These are phyloP conservation scores for Coemansia sp. DNA, from an alignment of 192 early-diverging fungal genomes.

Conservation along the genomic window DNA sequence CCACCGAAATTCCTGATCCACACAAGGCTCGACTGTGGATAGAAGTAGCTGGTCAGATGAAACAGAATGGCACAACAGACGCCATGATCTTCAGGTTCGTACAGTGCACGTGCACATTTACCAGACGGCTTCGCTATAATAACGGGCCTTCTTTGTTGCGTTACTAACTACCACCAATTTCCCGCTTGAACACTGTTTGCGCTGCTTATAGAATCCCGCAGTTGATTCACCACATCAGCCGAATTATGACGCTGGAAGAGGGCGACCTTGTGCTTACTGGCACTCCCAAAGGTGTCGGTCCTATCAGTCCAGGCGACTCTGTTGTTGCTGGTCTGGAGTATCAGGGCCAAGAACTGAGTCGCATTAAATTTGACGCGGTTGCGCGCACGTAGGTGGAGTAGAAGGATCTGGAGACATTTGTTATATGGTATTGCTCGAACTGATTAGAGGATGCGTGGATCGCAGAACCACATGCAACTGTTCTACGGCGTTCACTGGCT, in stretches of 20 bases:
- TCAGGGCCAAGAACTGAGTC: conserved; percentile 41
- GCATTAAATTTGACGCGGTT: conserved; percentile 44
- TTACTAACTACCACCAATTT: not conserved
- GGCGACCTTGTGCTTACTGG: conserved; percentile 92
- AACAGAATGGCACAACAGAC: conserved; percentile 81
- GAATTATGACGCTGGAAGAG: conserved; percentile 84
- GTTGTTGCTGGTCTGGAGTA: conserved; percentile 69
- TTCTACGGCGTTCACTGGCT: not conserved
- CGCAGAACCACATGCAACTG: not conserved
- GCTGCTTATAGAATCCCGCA: conserved; percentile 62
- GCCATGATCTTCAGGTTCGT: conserved; percentile 90
- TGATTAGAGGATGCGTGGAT: not conserved
- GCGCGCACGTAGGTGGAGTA: conserved; percentile 10
- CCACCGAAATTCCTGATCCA: conserved; percentile 66
- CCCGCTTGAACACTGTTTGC: not conserved
- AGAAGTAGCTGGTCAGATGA: conserved; percentile 69
- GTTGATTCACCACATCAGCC: conserved; percentile 76
- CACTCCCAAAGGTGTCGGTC: conserved; percentile 88
- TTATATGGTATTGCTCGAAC: not conserved
- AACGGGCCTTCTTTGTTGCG: not conserved
- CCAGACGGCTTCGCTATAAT: not conserved
- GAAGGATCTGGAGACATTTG: not conserved
- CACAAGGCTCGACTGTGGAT: conserved; percentile 74
- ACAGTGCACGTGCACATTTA: not conserved
- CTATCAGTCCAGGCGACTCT: conserved; percentile 73